phyloP scores from a whole-genome alignment of 805 yeast genomes.

The Candida ascalaphidarum region DNA sequence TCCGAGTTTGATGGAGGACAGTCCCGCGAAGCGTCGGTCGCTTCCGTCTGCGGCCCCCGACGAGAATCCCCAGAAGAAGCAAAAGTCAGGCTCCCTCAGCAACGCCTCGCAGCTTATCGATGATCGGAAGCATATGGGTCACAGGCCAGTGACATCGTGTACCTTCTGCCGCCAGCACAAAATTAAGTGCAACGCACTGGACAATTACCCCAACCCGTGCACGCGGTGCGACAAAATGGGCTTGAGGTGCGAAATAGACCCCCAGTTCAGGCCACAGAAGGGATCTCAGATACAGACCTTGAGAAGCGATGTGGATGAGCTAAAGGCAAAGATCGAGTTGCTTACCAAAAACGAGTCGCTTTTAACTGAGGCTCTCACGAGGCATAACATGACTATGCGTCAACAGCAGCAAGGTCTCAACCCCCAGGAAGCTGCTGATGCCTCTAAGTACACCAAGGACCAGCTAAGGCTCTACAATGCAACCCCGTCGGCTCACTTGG shows the following conservation, averaged over 20 bases:
- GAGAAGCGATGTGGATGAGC: conserved; percentile 77
- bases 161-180: conserved; percentile 93
- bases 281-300: conserved; percentile 84
- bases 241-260: conserved; percentile 80
- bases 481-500: conserved; percentile 1
- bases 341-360: conserved; percentile 56
- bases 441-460: not conserved
- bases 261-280: conserved; percentile 83
- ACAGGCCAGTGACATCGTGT: conserved; percentile 87
- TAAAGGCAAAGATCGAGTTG: conserved; percentile 64
- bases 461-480: conserved; percentile 1
- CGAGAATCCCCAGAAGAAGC: conserved; percentile 4
- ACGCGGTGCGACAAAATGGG: conserved; percentile 76
- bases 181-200: conserved; percentile 86
- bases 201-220: conserved; percentile 74
- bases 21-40: conserved; percentile 9
- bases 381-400: conserved; percentile 25
- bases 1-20: conserved; percentile 6
- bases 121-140: conserved; percentile 30
- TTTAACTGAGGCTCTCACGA: conserved; percentile 54
- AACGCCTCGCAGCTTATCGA: not conserved
- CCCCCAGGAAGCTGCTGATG: not conserved
- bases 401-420: conserved; percentile 3
- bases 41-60: conserved; percentile 3
- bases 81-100: conserved; percentile 1